Base-by-base conservation (phyloP, 305 asterid genomes). In the Rubia balearica region DNA sequence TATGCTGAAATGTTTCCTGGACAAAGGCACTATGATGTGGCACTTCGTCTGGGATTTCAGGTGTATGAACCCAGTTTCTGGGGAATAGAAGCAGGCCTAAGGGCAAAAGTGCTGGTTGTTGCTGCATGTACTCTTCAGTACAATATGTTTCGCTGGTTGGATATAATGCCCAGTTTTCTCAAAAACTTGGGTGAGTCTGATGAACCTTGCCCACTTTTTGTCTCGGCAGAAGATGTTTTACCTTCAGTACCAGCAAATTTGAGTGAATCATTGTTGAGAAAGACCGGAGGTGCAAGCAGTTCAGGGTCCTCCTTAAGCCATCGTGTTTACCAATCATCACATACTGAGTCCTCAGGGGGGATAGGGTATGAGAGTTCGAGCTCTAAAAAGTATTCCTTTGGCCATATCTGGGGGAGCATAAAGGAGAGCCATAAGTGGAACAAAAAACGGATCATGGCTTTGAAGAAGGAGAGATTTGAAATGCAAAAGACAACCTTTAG, bases 101-200 rank as follows among this genome's bases (percentile, higher is more conserved):
- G 98, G 86, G 81, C 98, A 17, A 95, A 89, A 85, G 95, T 95
- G 75, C 85, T 95, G 76, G 96, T 95, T 59, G 81, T 95, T 78
- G 95, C 90, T 57, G 95, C 92, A 67, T 95, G 99, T 79, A 85
- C 88, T 46, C 97, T 95, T 77, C 96, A 90, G 85, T 95, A 95
- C 76, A 95, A 92, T 68, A 95, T 90, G 72, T 90, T 85, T 75
- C 90, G 77, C 75, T 95, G 99, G 99, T 74, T 90, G 86, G 95
- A 90, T 73, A 85, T 60, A 56, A 86, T 90, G 89, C 88, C 88
- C 48, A 60, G 80, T 72, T 84, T 85, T 74, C 85, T 86, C 83
- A 71, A 69, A 73, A 75, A 83, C 73, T 81, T 49, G 46, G 89
- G 83, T 79, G 80, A 82, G 78, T 87, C 88, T 41, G 91, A 81